phyloP scores from a whole-genome alignment of 768 basidiomycete genomes.

The Suillus ampliporus region DNA sequence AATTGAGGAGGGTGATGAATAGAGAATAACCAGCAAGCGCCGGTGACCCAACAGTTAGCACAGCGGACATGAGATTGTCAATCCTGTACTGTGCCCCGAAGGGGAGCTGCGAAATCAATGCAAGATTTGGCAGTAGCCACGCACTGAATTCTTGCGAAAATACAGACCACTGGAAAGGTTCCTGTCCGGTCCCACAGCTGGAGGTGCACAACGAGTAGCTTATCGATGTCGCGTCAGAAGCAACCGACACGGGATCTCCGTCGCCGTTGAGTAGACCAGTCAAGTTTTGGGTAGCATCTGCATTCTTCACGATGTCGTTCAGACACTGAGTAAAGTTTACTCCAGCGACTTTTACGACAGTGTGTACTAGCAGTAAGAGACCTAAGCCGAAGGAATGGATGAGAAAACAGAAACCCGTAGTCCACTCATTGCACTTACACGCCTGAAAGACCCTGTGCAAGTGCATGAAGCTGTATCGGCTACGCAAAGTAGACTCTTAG shows the following conservation, averaged over 20 bases:
- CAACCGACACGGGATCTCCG: background rate
- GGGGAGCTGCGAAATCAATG: constrained; percentile 54
- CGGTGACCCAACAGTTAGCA: constrained; percentile 52
- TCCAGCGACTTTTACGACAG: background rate
- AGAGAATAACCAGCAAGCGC: constrained; percentile 52
- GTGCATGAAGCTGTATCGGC: background rate
- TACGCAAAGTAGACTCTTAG: background rate
- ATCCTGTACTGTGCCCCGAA: constrained; percentile 46
- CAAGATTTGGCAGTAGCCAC: constrained; percentile 56
- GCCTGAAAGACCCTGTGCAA: background rate
- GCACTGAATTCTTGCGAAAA: constrained; percentile 45
- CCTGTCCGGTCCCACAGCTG: constrained; percentile 18
- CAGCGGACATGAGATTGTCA: constrained; percentile 48
- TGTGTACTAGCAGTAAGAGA: background rate
- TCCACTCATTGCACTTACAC: background rate
- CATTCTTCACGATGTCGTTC: constrained; percentile 9
- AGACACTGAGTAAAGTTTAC: constrained; percentile 23
- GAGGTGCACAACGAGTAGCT: constrained; percentile 11
- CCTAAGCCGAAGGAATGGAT: background rate
- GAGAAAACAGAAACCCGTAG: background rate
- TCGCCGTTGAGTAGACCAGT: constrained; percentile 10
- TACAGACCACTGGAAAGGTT: constrained; percentile 25
- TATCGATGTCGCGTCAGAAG: constrained; percentile 17
- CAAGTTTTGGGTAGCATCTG: background rate
- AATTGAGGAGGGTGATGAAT: constrained; percentile 47